phyloP scores from a whole-genome alignment of 1,139 yeast genomes.

The Arxiozyma heterogenica region DNA sequence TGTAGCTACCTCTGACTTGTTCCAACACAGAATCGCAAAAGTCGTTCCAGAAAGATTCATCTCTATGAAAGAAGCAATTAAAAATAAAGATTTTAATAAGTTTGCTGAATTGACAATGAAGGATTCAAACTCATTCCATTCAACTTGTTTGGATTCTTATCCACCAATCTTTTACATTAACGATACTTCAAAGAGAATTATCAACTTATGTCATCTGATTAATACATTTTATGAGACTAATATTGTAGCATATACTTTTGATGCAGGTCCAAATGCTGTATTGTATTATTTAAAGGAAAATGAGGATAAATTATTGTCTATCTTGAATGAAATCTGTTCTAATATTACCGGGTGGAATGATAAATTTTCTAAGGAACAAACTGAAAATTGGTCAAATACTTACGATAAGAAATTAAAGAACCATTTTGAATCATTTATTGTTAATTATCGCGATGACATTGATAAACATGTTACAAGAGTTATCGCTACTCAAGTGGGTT shows the following conservation, averaged over 20 bases:
- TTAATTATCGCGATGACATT: background rate
- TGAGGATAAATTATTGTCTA: conserved; percentile 57
- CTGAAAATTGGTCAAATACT: conserved; percentile 9
- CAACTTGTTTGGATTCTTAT: conserved; percentile 86
- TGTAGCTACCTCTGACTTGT: conserved; percentile 78
- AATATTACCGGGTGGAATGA: conserved; percentile 66
- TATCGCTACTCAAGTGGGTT: conserved; percentile 78
- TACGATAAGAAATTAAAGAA: background rate
- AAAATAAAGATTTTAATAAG: conserved; percentile 56
- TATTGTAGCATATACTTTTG: conserved; percentile 92
- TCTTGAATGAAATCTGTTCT: conserved; percentile 46
- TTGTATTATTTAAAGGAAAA: conserved; percentile 72
- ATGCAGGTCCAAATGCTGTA: conserved; percentile 98
- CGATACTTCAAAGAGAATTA: conserved; percentile 85
- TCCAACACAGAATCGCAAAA: conserved; percentile 61
- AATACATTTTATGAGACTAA: conserved; percentile 57
- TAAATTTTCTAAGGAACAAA: conserved; percentile 26
- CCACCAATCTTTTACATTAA: conserved; percentile 96
- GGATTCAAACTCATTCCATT: conserved; percentile 95
- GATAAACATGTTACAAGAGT: conserved; percentile 64
- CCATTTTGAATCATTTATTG: background rate
- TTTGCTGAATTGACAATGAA: conserved; percentile 91
- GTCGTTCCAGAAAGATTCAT: conserved; percentile 82
- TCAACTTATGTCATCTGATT: conserved; percentile 70
- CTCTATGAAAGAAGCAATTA: conserved; percentile 71